Evolutionary conservation across 2,329 filamentous ascomycete genomes (phyloP), one percentile per base, ranked within the genome.

Genomic region (Triangularia setosa): DNA sequence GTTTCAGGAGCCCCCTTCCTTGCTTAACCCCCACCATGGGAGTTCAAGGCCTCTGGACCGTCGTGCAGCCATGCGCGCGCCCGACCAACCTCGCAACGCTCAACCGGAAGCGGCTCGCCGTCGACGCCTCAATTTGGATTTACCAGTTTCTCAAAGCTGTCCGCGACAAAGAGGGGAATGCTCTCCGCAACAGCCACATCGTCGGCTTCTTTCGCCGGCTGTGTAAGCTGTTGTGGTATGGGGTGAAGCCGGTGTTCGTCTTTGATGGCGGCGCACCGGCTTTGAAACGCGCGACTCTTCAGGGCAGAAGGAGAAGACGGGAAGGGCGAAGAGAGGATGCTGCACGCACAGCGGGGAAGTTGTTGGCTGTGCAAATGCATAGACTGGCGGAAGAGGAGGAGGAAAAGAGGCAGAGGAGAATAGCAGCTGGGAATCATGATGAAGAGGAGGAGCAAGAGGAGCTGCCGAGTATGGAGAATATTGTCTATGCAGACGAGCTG

Each of bases 101-200:
- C 66, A 98, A 98, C 77, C 92, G 91, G 71, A 97, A 97, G 79
- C 92, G 95, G 16, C 90, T 99, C 58, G 96, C 95, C 56, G 92
- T 99, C 70, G 95, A 99, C 79, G 95, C 96, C 64, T 97, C 93
- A 12, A 99, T 99, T 75, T 99, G 95, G 95, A 98, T 99, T 72
- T 99, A 99, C 82, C 95, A 99, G 75, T 99, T 99, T 74, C 87
- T 99, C 72, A 99, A 99, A 80, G 95, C 96, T 9, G 95, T 99
- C 11, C 93, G 95, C 72, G 95, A 99, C 79, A 97, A 98, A 74
- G 95, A 99, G 78, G 95, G 95, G 61, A 97, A 99, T 74, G 95
- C 95, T 1, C 83, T 99, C 60, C 92, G 93, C 68, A 99, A 97
- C 79, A 94, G 92, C 28, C 95, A 99, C 74, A 87, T 99, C 35